These are phyloP conservation scores for Spergularia bocconei DNA, from an alignment of 148 eudicot species.

Conservation along the genomic window DNA sequence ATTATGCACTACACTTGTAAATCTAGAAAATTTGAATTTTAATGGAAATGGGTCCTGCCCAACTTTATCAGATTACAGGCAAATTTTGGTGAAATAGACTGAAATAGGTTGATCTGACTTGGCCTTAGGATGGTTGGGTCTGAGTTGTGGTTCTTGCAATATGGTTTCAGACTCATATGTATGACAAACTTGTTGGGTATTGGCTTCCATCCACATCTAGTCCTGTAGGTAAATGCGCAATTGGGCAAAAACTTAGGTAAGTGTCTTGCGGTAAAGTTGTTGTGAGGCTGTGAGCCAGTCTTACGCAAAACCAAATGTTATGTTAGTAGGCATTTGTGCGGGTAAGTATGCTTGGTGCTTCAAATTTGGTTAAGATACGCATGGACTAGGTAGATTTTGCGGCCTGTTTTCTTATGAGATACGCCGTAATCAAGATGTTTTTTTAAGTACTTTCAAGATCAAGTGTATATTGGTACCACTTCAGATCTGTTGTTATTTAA, in stretches of 20 bases:
- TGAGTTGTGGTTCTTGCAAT: neutral
- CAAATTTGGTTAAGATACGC: neutral
- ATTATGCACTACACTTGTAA: neutral
- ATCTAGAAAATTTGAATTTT: neutral
- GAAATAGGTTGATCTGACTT: neutral
- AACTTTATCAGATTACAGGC: conserved; percentile 8
- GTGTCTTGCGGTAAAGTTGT: neutral
- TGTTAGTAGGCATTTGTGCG: neutral
- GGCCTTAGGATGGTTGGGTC: neutral
- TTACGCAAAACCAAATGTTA: too few relatives aligned
- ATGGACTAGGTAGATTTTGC: neutral
- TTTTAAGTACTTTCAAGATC: neutral
- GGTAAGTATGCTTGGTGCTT: neutral
- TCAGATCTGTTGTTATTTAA: too few relatives aligned
- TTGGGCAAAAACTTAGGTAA: too few relatives aligned
- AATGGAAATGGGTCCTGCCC: neutral
- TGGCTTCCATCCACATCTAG: too few relatives aligned
- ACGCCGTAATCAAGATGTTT: neutral
- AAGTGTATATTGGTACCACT: too few relatives aligned
- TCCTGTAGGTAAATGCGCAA: too few relatives aligned
- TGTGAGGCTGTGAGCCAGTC: too few relatives aligned
- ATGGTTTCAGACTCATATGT: neutral
- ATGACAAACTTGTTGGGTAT: too few relatives aligned
- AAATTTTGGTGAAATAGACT: conserved; percentile 1
- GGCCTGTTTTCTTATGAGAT: neutral